Percentiles rank a stretch among this genome's conserved stretches.
Evolutionary conservation across 441 rosid species (phyloP).

Genomic region (Aquilaria agallochum): DNA sequence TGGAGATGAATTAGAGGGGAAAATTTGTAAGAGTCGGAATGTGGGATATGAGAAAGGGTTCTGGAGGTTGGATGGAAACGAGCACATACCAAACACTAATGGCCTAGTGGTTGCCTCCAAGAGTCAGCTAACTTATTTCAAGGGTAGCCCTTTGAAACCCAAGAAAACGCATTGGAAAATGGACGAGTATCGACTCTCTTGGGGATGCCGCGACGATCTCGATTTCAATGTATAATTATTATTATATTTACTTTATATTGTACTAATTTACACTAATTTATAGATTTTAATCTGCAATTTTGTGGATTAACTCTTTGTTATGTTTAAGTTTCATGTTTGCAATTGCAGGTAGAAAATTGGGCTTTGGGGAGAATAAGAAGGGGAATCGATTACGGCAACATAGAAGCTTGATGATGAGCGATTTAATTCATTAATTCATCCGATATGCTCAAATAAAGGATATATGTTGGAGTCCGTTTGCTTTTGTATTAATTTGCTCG

Average conservation of each 20-base stretch:
- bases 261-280: not conserved
- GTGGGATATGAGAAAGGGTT: constrained; percentile 13
- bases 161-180: constrained; percentile 30
- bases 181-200: constrained; percentile 14
- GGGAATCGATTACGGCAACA: not conserved
- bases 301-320: not conserved
- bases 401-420: too few relatives aligned
- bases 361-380: constrained; percentile 15
- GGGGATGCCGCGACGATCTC: not conserved
- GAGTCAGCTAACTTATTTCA: constrained; percentile 11
- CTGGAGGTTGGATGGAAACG: constrained; percentile 12
- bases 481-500: too few relatives aligned
- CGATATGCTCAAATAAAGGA: too few relatives aligned
- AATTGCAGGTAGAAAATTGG: constrained; percentile 21
- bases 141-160: constrained; percentile 2
- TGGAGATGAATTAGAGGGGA: not conserved
- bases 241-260: not conserved
- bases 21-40: not conserved
- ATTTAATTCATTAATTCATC: too few relatives aligned
- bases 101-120: constrained; percentile 18
- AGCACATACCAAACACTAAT: not conserved
- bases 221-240: not conserved
- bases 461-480: too few relatives aligned
- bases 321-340: too few relatives aligned
- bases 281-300: not conserved